Evolutionary conservation across 2,329 filamentous ascomycete species (phyloP), one percentile per base, ranked within the genome.

Genomic region (Penicillium frequentans): DNA sequence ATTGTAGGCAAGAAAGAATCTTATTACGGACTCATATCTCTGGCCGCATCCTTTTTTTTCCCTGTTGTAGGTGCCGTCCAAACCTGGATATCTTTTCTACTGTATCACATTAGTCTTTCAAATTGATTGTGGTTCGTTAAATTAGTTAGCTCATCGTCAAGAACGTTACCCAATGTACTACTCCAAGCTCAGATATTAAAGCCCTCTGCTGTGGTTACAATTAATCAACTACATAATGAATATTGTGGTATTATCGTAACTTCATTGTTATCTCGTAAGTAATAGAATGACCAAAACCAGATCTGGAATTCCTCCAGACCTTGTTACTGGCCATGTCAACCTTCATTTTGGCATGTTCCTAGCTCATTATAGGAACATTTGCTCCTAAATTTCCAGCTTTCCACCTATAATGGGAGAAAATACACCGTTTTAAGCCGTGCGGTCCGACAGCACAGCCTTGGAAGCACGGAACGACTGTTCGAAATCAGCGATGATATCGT

Each of bases 401-500:
- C 8, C 16, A 4, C 27, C 3, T 10, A 9, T 9, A 14, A 21
- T 23, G 13, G 1, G 3, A 29, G 14, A 7, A 7, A 7, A 7
- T 33, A 26, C 9, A 14, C 5, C 16, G 37, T 45, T 49, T 45
- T 49, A 65, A 23, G 50, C 55, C 50, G 59, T 63, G 26, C 60
- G 63, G 23, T 64, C 62, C 13, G 63, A 55, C 27, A 91, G 42
- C 8, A 53, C 49, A 49, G 65, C 66, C 54, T 62, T 64, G 10
- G 62, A 82, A 26, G 84, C 82, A 71, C 86, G 83, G 77, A 97
- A 96, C 0, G 90, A 90, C 81, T 96, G 93, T 75, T 93, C 89
- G 73, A 98, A 97, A 77, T 98, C 93, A 67, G 87, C 89, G 70
- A 96, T 95, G 69, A 98, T 97, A 71, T 98, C 93, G 79, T 96